Evolutionary conservation across 257 asterid species (phyloP), one percentile per base, ranked within the genome.

Genomic region (Primulina tabacum): DNA sequence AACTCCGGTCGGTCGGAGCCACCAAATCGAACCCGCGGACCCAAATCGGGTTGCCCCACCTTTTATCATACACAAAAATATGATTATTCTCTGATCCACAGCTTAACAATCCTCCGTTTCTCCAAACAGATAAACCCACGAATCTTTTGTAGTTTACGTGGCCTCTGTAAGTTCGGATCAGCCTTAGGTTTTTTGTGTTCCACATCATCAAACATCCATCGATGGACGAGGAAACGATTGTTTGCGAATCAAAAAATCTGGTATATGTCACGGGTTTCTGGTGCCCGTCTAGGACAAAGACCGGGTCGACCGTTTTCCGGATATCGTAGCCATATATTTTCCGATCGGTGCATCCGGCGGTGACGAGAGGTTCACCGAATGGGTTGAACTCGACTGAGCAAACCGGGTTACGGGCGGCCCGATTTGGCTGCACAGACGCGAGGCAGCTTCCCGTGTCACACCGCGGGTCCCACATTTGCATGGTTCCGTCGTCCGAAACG

Each of bases 41-140:
- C 98, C 98, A 92, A 24, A 92, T 72, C 26, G 98, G 98, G 10
- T 82, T 81, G 50, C 86, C 80, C 98, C 98, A 92, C 65, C 97
- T 88, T 64, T 79, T 81, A 17, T 92, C 98, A 53, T 92, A 92
- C 7, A 92, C 97, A 33, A 85, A 87, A 0, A 92, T 87, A n/a
- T 70, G 82, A 60, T 88, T 88, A 58, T 84, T 82, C 10, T 92
- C 98, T 24, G 98, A 92, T 1, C 98, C 98, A 50, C 97, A 92
- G 79, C 95, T 73, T 8, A 92, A 57, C 75, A 92, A 64, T 5
- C 97, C 98, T 4, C 95, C 95, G 0, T 55, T 53, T 60, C 87
- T 79, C 97, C 97, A 90, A 7, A 87, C 86, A 8, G 98, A 90
- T 52, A 90, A 69, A 4, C 98, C 98, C 0, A 92, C 97, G 17